Evolutionary conservation across 306 rosid genomes (phyloP).

Genomic region (Casuarina cunninghamiana): DNA sequence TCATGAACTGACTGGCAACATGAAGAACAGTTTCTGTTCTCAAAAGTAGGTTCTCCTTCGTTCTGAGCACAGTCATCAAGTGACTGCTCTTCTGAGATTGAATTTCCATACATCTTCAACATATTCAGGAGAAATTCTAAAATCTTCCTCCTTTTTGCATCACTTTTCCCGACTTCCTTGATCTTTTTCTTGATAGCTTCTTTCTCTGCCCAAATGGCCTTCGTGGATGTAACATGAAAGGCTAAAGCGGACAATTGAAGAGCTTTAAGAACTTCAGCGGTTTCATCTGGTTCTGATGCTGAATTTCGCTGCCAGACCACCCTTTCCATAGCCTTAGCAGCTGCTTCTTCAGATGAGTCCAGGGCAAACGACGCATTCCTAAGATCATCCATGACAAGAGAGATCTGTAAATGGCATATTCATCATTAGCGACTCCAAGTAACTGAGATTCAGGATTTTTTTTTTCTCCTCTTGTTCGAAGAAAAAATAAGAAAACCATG

Average conservation of each 20-base stretch:
- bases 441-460: constrained; percentile 19
- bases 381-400: constrained; percentile 63
- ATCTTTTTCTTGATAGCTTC: constrained; percentile 59
- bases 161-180: constrained; percentile 39
- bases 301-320: constrained; percentile 46
- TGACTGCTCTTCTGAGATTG: constrained; percentile 37
- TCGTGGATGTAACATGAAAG: constrained; percentile 60
- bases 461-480: background rate
- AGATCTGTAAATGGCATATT: constrained; percentile 53
- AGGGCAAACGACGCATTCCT: constrained; percentile 46
- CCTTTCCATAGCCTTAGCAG: constrained; percentile 54
- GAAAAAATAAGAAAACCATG: background rate
- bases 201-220: constrained; percentile 53
- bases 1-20: constrained; percentile 20
- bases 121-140: constrained; percentile 60
- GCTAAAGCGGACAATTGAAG: constrained; percentile 62
- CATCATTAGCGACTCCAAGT: constrained; percentile 29
- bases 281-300: constrained; percentile 47
- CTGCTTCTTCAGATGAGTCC: constrained; percentile 68
- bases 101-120: constrained; percentile 46
- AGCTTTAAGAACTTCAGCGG: constrained; percentile 43
- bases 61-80: constrained; percentile 25
- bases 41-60: constrained; percentile 35
- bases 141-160: constrained; percentile 39
- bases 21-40: constrained; percentile 37